Percentiles rank a stretch among this genome's conserved stretches.
Conservation (phyloP, 768 basidiomycete species). For the Rhodotorula babjevae region DNA sequence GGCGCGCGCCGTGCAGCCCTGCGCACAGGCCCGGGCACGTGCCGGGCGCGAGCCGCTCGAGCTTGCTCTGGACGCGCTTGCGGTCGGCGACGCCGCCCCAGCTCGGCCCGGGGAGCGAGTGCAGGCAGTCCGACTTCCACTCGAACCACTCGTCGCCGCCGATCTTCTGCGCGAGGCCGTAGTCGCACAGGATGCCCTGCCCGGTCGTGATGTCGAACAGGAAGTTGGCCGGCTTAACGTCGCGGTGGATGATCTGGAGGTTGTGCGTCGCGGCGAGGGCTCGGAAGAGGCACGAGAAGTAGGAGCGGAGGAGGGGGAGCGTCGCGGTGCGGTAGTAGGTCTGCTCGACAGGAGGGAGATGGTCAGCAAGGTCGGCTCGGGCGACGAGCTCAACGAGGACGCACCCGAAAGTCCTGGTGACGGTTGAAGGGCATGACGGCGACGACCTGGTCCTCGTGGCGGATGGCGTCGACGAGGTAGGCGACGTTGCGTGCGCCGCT, state of each 20-base stretch:
- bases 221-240: conserved; percentile 97
- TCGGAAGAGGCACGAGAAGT: conserved; percentile 85
- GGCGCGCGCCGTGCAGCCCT: conserved; percentile 28
- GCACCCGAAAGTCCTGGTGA: conserved; percentile 86
- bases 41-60: neutral
- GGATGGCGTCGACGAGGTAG: conserved; percentile 90
- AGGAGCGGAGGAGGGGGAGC: conserved; percentile 70
- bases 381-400: neutral
- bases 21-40: conserved; percentile 16
- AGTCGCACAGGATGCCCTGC: conserved; percentile 83
- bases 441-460: conserved; percentile 84
- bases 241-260: conserved; percentile 84
- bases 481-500: conserved; percentile 81
- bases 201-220: conserved; percentile 80
- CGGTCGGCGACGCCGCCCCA: conserved; percentile 23
- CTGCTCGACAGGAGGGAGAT: conserved; percentile 35
- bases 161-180: conserved; percentile 73
- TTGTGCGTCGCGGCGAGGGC: conserved; percentile 83
- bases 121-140: conserved; percentile 59
- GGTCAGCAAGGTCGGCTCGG: neutral
- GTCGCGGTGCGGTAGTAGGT: conserved; percentile 73
- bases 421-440: conserved; percentile 88
- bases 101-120: conserved; percentile 57
- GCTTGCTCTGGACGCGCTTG: neutral
- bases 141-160: conserved; percentile 42